phyloP scores from a whole-genome alignment of 192 early-diverging fungal genomes.

The Coemansia reversa region DNA sequence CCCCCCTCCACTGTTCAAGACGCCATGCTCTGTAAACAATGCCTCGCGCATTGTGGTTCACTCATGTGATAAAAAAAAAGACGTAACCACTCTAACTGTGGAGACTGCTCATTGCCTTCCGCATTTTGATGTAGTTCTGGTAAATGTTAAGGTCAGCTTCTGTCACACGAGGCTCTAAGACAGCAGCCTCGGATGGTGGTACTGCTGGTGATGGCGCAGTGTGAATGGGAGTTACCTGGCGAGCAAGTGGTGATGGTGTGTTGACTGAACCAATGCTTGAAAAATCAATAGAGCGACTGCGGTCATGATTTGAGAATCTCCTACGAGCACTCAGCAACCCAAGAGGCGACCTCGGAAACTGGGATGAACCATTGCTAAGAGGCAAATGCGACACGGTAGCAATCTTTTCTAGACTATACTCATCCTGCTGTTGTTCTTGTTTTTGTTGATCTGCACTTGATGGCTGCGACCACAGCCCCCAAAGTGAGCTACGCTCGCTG shows the following conservation, averaged over 20 bases:
- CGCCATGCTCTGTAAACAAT: no score
- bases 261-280: slow-evolving; percentile 1
- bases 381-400: not conserved
- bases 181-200: not conserved
- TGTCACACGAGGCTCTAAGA: slow-evolving; percentile 36
- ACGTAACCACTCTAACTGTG: no score
- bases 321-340: not conserved
- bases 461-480: slow-evolving; percentile 25
- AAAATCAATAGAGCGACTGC: slow-evolving; percentile 43
- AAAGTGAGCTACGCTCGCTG: slow-evolving; percentile 29
- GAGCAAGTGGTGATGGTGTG: not conserved
- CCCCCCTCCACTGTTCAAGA: no score
- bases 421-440: slow-evolving; percentile 2
- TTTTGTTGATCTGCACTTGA: not conserved
- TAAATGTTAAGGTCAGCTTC: slow-evolving; percentile 44
- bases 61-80: no score
- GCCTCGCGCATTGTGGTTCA: no score
- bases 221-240: not conserved
- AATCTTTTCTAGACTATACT: not conserved
- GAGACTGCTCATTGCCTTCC: slow-evolving; percentile 17
- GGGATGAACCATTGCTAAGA: slow-evolving; percentile 6
- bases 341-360: not conserved
- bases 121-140: slow-evolving; percentile 43
- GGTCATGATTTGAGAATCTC: slow-evolving; percentile 15
- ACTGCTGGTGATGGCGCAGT: no score